A percentile compares a stretch with the other conserved stretches of the same genome.
Conservation (phyloP, 768 basidiomycete genomes). For the Rhizopogon roseolus region DNA sequence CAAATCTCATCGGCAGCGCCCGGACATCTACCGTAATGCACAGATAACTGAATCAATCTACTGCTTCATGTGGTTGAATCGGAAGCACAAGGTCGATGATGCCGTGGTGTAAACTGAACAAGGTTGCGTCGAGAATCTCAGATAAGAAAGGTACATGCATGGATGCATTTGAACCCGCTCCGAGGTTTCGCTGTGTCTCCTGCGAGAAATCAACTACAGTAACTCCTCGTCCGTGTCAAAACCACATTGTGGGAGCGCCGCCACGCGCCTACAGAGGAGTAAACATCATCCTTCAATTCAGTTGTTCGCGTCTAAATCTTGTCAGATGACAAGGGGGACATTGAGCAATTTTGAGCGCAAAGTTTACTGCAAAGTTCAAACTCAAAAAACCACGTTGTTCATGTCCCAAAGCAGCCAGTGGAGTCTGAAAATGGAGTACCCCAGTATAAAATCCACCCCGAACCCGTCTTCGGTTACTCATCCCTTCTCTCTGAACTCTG, state of each 20-base stretch:
- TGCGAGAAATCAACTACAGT: too few relatives aligned
- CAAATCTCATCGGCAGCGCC: too few relatives aligned
- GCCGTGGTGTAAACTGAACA: too few relatives aligned
- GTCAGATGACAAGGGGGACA: background rate
- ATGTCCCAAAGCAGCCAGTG: slow-evolving; percentile 23
- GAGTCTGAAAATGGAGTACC: slow-evolving; percentile 27
- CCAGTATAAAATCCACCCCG: slow-evolving; percentile 22
- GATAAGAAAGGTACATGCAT: too few relatives aligned
- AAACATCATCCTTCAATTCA: background rate
- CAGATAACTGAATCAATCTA: too few relatives aligned
- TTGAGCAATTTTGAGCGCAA: background rate
- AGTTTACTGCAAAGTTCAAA: background rate
- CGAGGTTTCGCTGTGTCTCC: too few relatives aligned
- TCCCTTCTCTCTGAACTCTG: slow-evolving; percentile 5
- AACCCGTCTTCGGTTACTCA: slow-evolving; percentile 8
- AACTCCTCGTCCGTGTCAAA: too few relatives aligned
- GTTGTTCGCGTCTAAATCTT: background rate
- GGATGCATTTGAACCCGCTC: too few relatives aligned
- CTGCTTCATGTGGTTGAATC: background rate
- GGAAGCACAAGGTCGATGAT: too few relatives aligned
- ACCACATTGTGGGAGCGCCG: too few relatives aligned
- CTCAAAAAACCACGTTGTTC: slow-evolving; percentile 8
- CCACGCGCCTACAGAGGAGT: background rate
- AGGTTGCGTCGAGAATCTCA: too few relatives aligned
- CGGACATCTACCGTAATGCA: too few relatives aligned